Conservation (phyloP, 768 basidiomycete species). For the Leccinellum luteum region DNA sequence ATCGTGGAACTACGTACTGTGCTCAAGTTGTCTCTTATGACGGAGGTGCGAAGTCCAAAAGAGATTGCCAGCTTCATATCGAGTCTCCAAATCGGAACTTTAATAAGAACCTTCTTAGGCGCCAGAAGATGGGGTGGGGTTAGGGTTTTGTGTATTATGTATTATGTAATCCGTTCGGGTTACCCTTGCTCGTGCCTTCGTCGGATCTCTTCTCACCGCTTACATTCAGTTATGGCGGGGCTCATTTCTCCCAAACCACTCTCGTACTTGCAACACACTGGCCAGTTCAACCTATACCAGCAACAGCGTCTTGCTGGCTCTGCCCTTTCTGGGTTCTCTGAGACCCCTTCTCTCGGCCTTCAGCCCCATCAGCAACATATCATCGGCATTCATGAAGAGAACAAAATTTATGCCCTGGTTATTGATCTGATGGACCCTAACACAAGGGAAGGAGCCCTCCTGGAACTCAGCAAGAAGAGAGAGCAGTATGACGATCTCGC, state of each 20-base stretch:
- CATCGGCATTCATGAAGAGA: conserved; percentile 57
- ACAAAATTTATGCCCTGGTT: conserved; percentile 88
- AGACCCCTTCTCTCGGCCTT: conserved; percentile 58
- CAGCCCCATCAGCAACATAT: conserved; percentile 55
- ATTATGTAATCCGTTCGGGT: conserved; percentile 23
- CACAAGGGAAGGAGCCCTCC: conserved; percentile 83
- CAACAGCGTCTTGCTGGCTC: conserved; percentile 38
- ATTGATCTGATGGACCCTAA: conserved; percentile 81
- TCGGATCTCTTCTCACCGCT: conserved; percentile 12
- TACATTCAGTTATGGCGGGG: conserved; percentile 48
- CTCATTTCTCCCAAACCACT: conserved; percentile 61
- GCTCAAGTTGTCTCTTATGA: no score
- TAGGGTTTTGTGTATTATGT: conserved; percentile 11
- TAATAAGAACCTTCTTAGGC: no score
- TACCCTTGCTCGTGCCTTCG: not conserved
- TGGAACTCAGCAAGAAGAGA: conserved; percentile 97
- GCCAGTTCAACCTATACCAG: conserved; percentile 59
- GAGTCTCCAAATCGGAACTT: no score
- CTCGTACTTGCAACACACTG: conserved; percentile 61
- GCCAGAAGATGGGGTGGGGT: no score
- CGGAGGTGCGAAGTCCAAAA: no score
- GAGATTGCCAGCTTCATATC: no score
- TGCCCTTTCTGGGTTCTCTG: conserved; percentile 47
- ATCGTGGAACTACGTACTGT: no score
- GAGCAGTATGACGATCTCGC: conserved; percentile 99